Percentiles rank a stretch among this genome's conserved stretches.
Evolutionary conservation across 2,329 filamentous ascomycete species (phyloP).

Genomic region (Phaeosphaeriaceae sp.): DNA sequence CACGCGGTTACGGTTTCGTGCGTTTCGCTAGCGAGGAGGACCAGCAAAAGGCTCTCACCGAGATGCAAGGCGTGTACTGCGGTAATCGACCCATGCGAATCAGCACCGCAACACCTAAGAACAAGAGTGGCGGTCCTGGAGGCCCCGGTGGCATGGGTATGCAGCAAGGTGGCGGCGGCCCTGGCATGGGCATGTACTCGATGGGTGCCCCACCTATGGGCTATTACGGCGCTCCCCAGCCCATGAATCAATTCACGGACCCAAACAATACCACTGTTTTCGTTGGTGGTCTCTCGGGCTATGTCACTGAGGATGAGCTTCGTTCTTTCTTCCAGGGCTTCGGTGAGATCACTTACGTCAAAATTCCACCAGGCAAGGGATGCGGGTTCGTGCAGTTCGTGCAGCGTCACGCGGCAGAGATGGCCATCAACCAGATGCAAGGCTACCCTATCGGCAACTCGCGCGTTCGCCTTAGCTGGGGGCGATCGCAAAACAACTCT

Average conservation of each 20-base stretch:
- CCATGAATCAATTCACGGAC: constrained; percentile 99
- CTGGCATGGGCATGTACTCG: constrained; percentile 66
- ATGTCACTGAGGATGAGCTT: constrained; percentile 99
- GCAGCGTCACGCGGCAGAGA: constrained; percentile 96
- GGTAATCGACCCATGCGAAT: constrained; percentile 99
- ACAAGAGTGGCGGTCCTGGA: constrained; percentile 66
- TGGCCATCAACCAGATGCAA: constrained; percentile 99
- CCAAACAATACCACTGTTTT: constrained; percentile 99
- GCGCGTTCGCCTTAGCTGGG: constrained; percentile 95
- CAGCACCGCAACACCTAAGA: constrained; percentile 97
- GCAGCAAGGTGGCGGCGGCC: constrained; percentile 49
- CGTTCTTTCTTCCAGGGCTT: constrained; percentile 99
- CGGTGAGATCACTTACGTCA: constrained; percentile 99
- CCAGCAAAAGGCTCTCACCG: constrained; percentile 91
- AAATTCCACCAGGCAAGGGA: constrained; percentile 98
- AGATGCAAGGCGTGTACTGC: constrained; percentile 99
- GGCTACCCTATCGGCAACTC: constrained; percentile 99
- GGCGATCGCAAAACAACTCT: constrained; percentile 98
- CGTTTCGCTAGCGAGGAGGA: constrained; percentile 95
- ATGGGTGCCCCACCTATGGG: constrained; percentile 73
- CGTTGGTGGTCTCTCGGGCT: constrained; percentile 93
- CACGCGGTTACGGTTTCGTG: constrained; percentile 96
- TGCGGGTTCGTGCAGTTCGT: constrained; percentile 99
- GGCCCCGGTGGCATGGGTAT: constrained; percentile 61
- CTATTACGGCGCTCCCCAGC: constrained; percentile 70